Base-by-base conservation (phyloP, 306 rosid species). In the Leucaena leucocephala region DNA sequence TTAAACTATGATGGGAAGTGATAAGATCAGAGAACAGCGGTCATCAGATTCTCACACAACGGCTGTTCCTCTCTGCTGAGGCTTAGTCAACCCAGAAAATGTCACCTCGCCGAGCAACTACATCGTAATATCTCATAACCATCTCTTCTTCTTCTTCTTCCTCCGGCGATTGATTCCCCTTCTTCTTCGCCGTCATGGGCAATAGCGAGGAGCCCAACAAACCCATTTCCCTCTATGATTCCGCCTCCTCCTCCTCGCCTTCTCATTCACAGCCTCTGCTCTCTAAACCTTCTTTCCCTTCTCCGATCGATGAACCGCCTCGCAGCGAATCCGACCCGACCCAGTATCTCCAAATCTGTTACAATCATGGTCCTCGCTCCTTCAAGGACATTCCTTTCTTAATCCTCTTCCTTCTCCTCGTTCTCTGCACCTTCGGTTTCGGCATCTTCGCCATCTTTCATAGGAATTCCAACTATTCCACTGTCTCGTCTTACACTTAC, bases 341-440 rank as follows among this genome's bases (percentile, higher is more conserved):
- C 50, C 97, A 86, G 76, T 95, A 73, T 82, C 83, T 87, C 55
- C 96, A 92, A 76, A 92, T 95, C 89, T 76, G 92, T 35, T 92
- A 87, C 91, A 91, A 92, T 74, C 70, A 86, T 35, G 87, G 86
- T 11, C 94, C 88, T 43, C 85, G 98, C 6, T 71, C 86, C 36
- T 86, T 90, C 85, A 91, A 85, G 82, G 98, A 95, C 89, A 39
- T 92, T 3, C 80, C 97, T 59, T 88, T 95, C 78, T 88, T 91
- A 12, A 38, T 95, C 76, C 83, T 95, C 74, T 92, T 91, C 82
- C 82, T 91, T 48, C 76, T 95, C 81, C 71, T 95, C 72, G 61
- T 82, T 44, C 78, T 95, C 74, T 88, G 82, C 75, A 88, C 98
- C 34, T 92, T 91, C 78, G 91, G 79, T 15, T 80, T 87, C 40